A percentile compares a stretch with the other conserved stretches of the same genome.
Conservation (phyloP, 2,329 filamentous ascomycete genomes). For the Cytospora paraplurivora region DNA sequence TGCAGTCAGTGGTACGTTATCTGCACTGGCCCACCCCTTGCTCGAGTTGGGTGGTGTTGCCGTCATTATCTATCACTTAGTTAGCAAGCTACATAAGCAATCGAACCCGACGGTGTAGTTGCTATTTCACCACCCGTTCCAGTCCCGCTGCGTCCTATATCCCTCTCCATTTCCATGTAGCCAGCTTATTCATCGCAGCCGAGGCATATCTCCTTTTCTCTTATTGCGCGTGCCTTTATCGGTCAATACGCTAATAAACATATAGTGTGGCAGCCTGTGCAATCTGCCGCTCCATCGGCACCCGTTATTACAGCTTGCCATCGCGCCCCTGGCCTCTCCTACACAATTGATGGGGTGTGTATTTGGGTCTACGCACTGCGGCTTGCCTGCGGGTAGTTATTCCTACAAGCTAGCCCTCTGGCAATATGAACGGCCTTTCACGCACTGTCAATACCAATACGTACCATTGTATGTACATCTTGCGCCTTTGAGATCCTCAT, state of each 20-base stretch:
- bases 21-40: neutral
- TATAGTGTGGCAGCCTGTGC: no score
- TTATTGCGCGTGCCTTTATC: no score
- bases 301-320: neutral
- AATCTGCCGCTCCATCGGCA: neutral
- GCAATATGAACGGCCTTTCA: neutral
- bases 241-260: no score
- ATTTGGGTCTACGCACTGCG: neutral
- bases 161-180: neutral
- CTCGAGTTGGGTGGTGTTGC: neutral
- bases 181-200: neutral
- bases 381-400: no score
- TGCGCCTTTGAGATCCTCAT: neutral
- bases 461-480: neutral
- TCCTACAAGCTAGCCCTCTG: neutral
- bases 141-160: neutral
- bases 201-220: neutral
- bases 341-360: neutral
- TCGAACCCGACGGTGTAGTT: neutral
- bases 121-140: neutral
- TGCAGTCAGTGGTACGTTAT: neutral
- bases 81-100: neutral
- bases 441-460: neutral
- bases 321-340: neutral
- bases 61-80: neutral